Evolutionary conservation across 352 stramenopile genomes (phyloP), one percentile per base, ranked within the genome.

Genomic region (Phytophthora citricola): DNA sequence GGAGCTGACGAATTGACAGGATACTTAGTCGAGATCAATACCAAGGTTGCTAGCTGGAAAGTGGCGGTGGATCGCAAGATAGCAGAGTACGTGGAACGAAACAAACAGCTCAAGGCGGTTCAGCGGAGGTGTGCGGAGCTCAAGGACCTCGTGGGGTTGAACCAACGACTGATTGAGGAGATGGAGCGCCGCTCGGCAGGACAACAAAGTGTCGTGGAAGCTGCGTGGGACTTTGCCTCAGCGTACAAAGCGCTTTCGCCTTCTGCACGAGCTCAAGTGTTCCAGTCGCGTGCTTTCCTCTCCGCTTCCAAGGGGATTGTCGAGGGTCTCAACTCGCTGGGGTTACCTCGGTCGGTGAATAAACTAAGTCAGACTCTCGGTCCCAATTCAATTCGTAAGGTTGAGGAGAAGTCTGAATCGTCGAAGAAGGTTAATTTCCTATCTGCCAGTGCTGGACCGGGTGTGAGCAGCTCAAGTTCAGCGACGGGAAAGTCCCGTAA

Each of bases 21-120:
- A n/a, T 83, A 81, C 38, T 61, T 81, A 24, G 45, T 77, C 7
- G 73, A 83, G 43, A 87, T 80, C 6, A 85, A 78, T 41, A 68
- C 70, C 26, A 84, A 88, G 38, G 61, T 87, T 14, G 67, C 65
- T 1, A 55, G 69, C 20, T 89, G 79, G 81, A 76, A 76, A 66
- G 58, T 75, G 5, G 60, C 69, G 2, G 71, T 87, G 15, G 76
- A 87, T 48, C 69, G 69, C 15, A 86, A 78, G 54, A 66, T 83
- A 24, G 29, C 62, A 1, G 75, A 89, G 59, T 82, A 86, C 38
- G 57, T 57, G 4, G 63, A 79, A 32, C 71, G 67, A 43, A 82
- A 81, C 17, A 70, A 58, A 26, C 79, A 89, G 36, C 63, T 90
- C 1, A 58, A 52, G 43, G 75, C 75, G 2, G 61, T 89, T 2